Evolutionary conservation across 176 grass and related monocot species (phyloP), one percentile per base, ranked within the genome.

Genomic region (Cocos nucifera): DNA sequence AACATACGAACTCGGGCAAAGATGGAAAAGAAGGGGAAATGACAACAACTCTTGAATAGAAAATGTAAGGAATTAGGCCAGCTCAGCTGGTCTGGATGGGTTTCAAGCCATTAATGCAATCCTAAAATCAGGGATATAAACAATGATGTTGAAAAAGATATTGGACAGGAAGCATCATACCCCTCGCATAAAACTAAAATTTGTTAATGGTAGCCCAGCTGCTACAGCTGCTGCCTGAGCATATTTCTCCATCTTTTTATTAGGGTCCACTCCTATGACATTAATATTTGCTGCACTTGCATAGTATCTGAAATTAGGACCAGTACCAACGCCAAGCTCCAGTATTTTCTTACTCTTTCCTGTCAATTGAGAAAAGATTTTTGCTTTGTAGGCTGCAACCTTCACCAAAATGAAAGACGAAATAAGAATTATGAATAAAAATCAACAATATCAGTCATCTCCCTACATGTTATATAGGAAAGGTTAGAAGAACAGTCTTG

Each of bases 231-330:
- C 74, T 23, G 73, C 67, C 17, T 70, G 75, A 0, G 87, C 84
- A 76, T 92, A 97, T 44, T 76, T 79, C 60, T 91, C 84, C 87
- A 97, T 97, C 54, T 91, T 73, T 56, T 78, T 88, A 53, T 88
- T 88, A 68, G 93, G 84, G 77, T 97, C 93, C 62, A 97, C 93
- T 56, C 73, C 84, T 65, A 71, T 39, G 21, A 97, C 69, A 16
- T 52, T 75, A 17, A 82, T 53, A 57, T 53, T 55, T 49, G 22
- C 59, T 32, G 53, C 19, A 50, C 22, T 70, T 65, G 76, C 84
- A 64, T 97, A 88, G 53, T 91, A 97, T 68, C 80, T 91, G 56
- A 97, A 78, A 67, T 91, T 91, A 51, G 93, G 87, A 6, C 84
- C 93, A 3, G 87, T 85, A 55, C 87, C 93, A 75, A 91, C 76